phyloP scores from a whole-genome alignment of 2,329 filamentous ascomycete genomes.

The Paraphoma chrysanthemicola region DNA sequence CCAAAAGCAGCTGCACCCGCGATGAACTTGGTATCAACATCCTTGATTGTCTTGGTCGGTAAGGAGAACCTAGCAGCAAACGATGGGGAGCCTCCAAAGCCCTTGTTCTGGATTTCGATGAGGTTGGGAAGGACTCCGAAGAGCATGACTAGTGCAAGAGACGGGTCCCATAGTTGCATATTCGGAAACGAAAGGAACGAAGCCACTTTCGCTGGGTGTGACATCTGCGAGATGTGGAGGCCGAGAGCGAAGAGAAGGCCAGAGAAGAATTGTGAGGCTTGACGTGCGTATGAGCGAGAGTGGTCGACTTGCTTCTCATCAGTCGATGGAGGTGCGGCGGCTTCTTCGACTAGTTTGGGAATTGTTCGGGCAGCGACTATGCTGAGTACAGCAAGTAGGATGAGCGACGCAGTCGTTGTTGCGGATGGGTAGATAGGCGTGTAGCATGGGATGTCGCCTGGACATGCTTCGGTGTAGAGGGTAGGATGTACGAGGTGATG shows the following conservation, averaged over 20 bases:
- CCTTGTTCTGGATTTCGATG: slow-evolving; percentile 29
- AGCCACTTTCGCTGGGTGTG: slow-evolving; percentile 57
- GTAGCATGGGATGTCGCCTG: slow-evolving; percentile 53
- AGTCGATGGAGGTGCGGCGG: slow-evolving; percentile 1
- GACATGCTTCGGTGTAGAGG: slow-evolving; percentile 50
- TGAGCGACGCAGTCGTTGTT: slow-evolving; percentile 33
- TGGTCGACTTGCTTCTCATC: slow-evolving; percentile 11
- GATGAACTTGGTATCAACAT: slow-evolving; percentile 58
- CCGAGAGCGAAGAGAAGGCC: slow-evolving; percentile 61
- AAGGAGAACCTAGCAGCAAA: slow-evolving; percentile 53
- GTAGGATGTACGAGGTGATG: slow-evolving; percentile 50
- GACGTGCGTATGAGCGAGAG: slow-evolving; percentile 30
- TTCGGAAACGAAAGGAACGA: slow-evolving; percentile 57
- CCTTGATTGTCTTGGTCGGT: slow-evolving; percentile 53
- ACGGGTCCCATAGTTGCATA: slow-evolving; percentile 57
- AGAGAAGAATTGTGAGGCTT: slow-evolving; percentile 52
- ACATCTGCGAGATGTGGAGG: slow-evolving; percentile 60
- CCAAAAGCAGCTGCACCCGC: slow-evolving; percentile 58
- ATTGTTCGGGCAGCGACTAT: slow-evolving; percentile 28
- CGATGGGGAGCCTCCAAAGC: slow-evolving; percentile 46
- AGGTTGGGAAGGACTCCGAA: slow-evolving; percentile 59
- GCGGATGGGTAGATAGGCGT: slow-evolving; percentile 52
- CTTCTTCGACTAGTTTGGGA: slow-evolving; percentile 27
- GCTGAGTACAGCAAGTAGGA: slow-evolving; percentile 45
- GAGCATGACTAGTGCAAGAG: slow-evolving; percentile 56